phyloP scores from a whole-genome alignment of 139 green algal species.

The Prasinococcaceae sp. region DNA sequence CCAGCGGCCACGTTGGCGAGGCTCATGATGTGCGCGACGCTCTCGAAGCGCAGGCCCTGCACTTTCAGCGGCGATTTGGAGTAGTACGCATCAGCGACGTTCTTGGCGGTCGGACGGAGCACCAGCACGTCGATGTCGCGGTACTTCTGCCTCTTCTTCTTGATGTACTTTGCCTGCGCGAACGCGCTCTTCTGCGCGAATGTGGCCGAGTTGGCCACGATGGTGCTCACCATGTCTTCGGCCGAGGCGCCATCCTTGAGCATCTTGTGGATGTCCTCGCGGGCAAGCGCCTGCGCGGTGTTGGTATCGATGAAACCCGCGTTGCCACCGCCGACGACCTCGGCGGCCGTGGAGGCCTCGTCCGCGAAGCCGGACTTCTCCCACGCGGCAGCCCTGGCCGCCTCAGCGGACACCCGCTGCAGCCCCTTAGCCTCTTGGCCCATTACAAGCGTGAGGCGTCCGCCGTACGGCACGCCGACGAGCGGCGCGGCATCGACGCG shows the following conservation, averaged over 20 bases:
- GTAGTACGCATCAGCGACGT: conserved; percentile 14
- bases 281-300: conserved; percentile 5
- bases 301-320: conserved; percentile 1
- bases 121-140: neutral
- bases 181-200: conserved; percentile 15
- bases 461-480: too few species aligned
- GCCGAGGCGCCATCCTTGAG: neutral
- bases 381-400: too few species aligned
- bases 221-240: neutral
- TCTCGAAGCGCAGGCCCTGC: conserved; percentile 4
- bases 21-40: conserved; percentile 1
- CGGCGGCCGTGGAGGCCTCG: neutral
- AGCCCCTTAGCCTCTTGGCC: too few species aligned
- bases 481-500: too few species aligned
- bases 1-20: conserved; percentile 12
- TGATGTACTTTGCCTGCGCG: conserved; percentile 17
- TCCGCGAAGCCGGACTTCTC: too few species aligned
- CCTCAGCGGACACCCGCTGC: too few species aligned
- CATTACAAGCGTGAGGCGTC: too few species aligned
- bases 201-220: conserved; percentile 1
- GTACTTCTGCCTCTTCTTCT: conserved; percentile 15
- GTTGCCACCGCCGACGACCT: conserved; percentile 8
- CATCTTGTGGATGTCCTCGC: conserved; percentile 6
- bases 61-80: conserved; percentile 4
- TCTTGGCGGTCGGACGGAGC: neutral